Evolutionary conservation across 1,139 yeast species (phyloP), one percentile per base, ranked within the genome.

Genomic region (Nadsonia starkeyi-henricii): DNA sequence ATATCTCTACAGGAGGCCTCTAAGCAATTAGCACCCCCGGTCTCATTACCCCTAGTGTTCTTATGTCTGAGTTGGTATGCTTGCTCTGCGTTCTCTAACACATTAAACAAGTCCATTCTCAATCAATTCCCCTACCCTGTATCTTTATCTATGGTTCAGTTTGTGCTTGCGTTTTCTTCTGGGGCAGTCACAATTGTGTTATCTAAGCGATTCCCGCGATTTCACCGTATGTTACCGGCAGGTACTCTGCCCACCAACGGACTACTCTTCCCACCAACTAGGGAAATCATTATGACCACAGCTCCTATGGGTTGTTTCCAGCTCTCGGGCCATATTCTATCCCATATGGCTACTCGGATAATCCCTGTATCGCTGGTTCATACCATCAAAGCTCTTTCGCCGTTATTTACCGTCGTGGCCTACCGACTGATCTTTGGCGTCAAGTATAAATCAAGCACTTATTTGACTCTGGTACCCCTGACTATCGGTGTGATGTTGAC

Each of bases 231-330:
- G 41, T 57, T 66, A 42, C 69, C 70, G 15, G 55, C 51, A 17
- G 65, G 60, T 46, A 58, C 60, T 41, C 59, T 57, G 43, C 51
- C 56, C 50, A 67, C 51, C 48, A 61, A 48, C 42, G 64, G 59
- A 53, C 66, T 56, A 68, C 78, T 61, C 52, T 77, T 42, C 23
- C 73, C 69, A 13, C 85, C 93, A 9, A 71, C 78, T 2, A 53
- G 58, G 43, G 72, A 75, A 47, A 71, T 85, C 42, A 61, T 86
- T 20, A 62, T 70, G 49, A 78, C 91, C 36, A 85, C 94, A 0
- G 74, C 85, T 28, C 96, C 96, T 20, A 85, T 89, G 95, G 97
- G 96, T 2, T 69, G 80, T 51, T 89, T 89, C 66, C 97, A 89
- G 67, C 83, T 89, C 54, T 70, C 81, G 30, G 97, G 97, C 19